These are phyloP conservation scores for Aureobasidium leucospermi DNA, from an alignment of 2,329 filamentous ascomycete genomes.

Conservation along the genomic window DNA sequence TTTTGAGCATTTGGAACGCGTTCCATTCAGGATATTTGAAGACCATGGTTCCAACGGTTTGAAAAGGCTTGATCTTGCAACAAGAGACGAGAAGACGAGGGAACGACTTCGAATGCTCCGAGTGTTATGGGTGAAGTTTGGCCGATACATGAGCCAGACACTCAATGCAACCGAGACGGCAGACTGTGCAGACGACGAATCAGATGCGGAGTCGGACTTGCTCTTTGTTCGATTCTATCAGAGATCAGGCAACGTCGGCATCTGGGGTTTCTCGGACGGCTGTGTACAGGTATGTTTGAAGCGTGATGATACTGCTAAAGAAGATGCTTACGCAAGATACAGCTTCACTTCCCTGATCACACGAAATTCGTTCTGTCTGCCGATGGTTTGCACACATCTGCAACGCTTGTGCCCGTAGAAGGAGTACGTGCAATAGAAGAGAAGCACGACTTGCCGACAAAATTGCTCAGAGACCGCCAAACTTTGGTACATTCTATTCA, in stretches of 20 bases:
- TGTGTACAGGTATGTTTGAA: constrained; percentile 57
- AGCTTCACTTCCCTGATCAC: constrained; percentile 85
- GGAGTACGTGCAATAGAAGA: constrained; percentile 58
- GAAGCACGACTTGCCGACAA: constrained; percentile 55
- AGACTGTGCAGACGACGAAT: constrained; percentile 34
- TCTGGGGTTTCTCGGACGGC: constrained; percentile 75
- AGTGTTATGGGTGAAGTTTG: constrained; percentile 62
- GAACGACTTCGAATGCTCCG: constrained; percentile 49
- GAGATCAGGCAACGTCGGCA: constrained; percentile 70
- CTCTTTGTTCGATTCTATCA: constrained; percentile 71
- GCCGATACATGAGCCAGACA: constrained; percentile 56
- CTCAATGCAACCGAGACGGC: constrained; percentile 36
- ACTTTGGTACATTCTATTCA: constrained; percentile 66
- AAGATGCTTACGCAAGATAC: constrained; percentile 6
- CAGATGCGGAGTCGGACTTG: constrained; percentile 2
- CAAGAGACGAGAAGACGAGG: constrained; percentile 31
- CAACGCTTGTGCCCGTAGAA: constrained; percentile 67
- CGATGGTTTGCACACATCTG: constrained; percentile 67
- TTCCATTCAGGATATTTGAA: constrained; percentile 63
- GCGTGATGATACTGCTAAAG: neutral
- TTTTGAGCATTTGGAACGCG: constrained; percentile 48
- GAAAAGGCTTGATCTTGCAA: constrained; percentile 19
- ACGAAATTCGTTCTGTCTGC: constrained; percentile 75
- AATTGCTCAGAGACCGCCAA: constrained; percentile 61
- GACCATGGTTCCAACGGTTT: constrained; percentile 60